These are phyloP conservation scores for Boletellus dicymbophilus DNA, from an alignment of 1,284 basidiomycete species.

Conservation along the genomic window DNA sequence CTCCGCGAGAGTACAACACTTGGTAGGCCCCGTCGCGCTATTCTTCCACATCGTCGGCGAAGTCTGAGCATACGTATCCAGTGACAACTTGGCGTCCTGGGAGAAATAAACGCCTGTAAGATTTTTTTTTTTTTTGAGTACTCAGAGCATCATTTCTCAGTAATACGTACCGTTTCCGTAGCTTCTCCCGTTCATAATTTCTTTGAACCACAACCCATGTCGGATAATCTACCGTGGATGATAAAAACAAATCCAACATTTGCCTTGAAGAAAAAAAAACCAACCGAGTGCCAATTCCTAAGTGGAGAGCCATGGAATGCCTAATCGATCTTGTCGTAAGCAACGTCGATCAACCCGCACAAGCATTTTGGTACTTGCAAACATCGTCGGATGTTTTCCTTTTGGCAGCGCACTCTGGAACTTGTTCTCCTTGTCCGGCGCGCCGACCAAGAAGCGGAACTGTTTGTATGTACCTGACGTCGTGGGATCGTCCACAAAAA, in stretches of 20 bases:
- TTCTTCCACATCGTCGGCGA: not conserved
- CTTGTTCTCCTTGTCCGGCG: not conserved
- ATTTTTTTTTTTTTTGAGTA: not conserved
- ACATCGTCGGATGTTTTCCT: not conserved
- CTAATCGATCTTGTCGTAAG: not conserved
- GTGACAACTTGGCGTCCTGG: not conserved
- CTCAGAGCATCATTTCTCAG: no score
- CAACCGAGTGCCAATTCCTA: not conserved
- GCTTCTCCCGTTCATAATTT: not conserved
- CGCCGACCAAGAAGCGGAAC: not conserved
- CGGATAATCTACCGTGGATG: not conserved
- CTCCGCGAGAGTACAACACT: not conserved
- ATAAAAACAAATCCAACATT: no score
- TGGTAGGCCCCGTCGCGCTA: not conserved
- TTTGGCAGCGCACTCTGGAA: not conserved
- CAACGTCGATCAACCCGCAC: not conserved
- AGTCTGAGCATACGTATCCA: not conserved
- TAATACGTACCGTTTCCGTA: not conserved
- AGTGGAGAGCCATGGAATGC: not conserved
- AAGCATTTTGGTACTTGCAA: not conserved
- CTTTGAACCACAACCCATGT: not conserved
- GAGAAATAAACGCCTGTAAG: not conserved
- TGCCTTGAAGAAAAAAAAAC: not conserved
- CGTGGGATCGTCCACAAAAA: no score
- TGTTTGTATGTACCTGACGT: not conserved